Conservation (phyloP, 164 flowering plant species). For the Sextonia rubra region DNA sequence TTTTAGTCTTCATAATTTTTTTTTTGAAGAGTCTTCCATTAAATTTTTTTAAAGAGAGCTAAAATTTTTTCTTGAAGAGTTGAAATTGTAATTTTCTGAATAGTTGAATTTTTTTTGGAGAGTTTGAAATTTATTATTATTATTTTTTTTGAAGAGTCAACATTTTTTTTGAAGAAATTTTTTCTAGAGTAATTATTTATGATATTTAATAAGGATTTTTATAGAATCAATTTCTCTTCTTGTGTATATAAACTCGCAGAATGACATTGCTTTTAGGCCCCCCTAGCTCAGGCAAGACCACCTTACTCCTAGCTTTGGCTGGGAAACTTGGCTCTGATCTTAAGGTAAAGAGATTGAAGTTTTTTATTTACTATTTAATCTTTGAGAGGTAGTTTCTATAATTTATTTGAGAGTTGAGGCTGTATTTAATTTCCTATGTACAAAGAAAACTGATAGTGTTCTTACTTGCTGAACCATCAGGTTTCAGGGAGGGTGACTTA, state of each 20-base stretch:
- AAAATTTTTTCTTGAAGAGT: too few species aligned
- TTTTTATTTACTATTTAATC: background rate
- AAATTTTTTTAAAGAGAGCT: too few species aligned
- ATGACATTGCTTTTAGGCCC: conserved; percentile 65
- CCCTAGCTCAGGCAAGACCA: conserved; percentile 60
- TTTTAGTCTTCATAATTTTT: too few species aligned
- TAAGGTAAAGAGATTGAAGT: conserved; percentile 9
- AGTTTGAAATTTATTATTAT: too few species aligned
- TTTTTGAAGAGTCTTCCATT: too few species aligned
- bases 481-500: conserved; percentile 50
- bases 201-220: background rate
- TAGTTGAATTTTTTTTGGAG: too few species aligned
- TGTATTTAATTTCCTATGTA: background rate
- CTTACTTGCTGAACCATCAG: conserved; percentile 17
- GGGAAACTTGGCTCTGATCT: conserved; percentile 28
- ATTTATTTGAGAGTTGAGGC: background rate
- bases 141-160: too few species aligned
- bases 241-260: conserved; percentile 17
- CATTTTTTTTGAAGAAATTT: too few species aligned
- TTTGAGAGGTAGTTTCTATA: background rate
- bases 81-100: too few species aligned
- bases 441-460: background rate
- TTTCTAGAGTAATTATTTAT: too few species aligned
- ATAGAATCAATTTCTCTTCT: background rate
- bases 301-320: conserved; percentile 47